Evolutionary conservation across 2,329 filamentous ascomycete species (phyloP), one percentile per base, ranked within the genome.

Genomic region (Aphanocladium album): DNA sequence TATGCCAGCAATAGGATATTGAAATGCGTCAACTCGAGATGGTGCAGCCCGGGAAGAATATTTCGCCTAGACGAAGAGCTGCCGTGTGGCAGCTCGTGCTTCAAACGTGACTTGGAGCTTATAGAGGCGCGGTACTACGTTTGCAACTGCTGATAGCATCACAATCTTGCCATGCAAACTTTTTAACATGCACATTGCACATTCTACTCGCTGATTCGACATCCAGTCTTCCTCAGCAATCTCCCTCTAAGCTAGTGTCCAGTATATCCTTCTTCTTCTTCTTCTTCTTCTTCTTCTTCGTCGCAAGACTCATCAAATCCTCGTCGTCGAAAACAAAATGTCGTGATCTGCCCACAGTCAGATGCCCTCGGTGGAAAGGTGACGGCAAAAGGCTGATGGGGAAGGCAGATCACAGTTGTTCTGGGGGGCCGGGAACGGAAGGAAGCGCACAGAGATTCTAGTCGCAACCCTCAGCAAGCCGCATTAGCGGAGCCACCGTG

Each of bases 361-460:
- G 72, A 72, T 73, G 76, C 78, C 77, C 74, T 64, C 65, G 53
- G 49, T 59, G 41, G 60, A 68, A 65, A 68, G 63, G 72, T 67
- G 65, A 67, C 67, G 56, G 50, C 49, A 19, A 66, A 69, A 70
- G 77, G 74, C 79, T 79, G 76, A 70, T 76, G 74, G 74, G 72
- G 77, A 79, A 78, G 78, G 77, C 72, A 70, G 69, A 60, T 77
- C 74, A 75, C 77, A 69, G 77, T 59, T 74, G 63, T 67, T 82
- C 62, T 77, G 67, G 79, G 78, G 72, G 79, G 79, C 79, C 78
- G 79, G 79, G 79, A 82, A 82, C 79, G 79, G 79, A 80, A 76
- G 78, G 74, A 79, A 74, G 80, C 76, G 75, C 77, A 82, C 76
- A 69, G 76, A 70, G 71, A 70, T 70, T 68, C 67, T 67, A 62